Conservation (phyloP, 352 stramenopile genomes). For the Blastocystis sp. region DNA sequence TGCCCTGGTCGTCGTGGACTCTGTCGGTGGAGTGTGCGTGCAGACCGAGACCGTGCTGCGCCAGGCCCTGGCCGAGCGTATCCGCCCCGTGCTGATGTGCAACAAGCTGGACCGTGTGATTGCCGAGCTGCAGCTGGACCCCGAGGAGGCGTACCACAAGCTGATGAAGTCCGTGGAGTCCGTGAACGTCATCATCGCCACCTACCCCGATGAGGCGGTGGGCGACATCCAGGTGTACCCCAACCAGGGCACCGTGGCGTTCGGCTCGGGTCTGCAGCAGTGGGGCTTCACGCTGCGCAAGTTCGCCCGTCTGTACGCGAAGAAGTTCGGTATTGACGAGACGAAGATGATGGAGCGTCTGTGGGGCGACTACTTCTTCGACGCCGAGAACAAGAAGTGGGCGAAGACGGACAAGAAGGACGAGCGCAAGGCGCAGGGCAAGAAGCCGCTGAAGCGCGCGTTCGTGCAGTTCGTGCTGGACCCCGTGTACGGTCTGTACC, state of each 20-base stretch:
- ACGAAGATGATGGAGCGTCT: slow-evolving; percentile 99
- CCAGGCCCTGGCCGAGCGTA: slow-evolving; percentile 93
- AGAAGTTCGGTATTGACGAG: slow-evolving; percentile 96
- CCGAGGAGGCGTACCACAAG: slow-evolving; percentile 97
- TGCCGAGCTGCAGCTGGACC: slow-evolving; percentile 93
- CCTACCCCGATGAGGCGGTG: slow-evolving; percentile 89
- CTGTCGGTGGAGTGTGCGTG: slow-evolving; percentile 96
- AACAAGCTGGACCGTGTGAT: slow-evolving; percentile 99
- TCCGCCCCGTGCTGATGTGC: slow-evolving; percentile 96
- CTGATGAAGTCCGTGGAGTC: slow-evolving; percentile 95
- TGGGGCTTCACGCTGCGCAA: slow-evolving; percentile 99
- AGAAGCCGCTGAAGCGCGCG: too few relatives aligned
- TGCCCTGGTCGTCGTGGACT: slow-evolving; percentile 97
- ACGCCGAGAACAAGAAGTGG: too few relatives aligned
- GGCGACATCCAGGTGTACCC: slow-evolving; percentile 94
- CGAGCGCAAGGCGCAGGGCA: too few relatives aligned
- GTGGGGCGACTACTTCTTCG: slow-evolving; percentile 95
- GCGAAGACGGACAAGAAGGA: too few relatives aligned
- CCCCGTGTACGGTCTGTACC: too few relatives aligned
- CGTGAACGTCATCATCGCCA: slow-evolving; percentile 98
- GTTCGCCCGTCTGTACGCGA: slow-evolving; percentile 94
- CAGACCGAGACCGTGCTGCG: slow-evolving; percentile 98
- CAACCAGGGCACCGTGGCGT: slow-evolving; percentile 93
- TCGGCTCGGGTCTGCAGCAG: slow-evolving; percentile 96
- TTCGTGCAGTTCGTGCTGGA: too few relatives aligned